These are phyloP conservation scores for Cornus suecica DNA, from an alignment of 148 eudicot genomes.

Conservation along the genomic window DNA sequence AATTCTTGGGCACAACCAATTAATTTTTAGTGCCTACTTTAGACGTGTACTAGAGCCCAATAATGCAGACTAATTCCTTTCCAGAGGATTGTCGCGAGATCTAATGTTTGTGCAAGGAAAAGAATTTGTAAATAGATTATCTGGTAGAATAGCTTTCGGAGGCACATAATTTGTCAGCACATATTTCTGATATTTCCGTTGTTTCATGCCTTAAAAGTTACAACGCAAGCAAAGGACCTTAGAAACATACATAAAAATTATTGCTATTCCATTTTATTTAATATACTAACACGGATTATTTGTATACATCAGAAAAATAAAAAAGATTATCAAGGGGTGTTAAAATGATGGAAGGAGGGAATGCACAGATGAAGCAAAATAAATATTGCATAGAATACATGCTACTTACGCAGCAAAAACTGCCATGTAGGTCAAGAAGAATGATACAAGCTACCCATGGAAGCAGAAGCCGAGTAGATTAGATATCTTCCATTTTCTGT, in stretches of 20 bases:
- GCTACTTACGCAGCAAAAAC: neutral
- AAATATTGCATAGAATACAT: neutral
- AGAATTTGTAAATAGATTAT: too few relatives aligned
- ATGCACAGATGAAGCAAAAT: neutral
- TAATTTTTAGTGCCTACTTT: too few relatives aligned
- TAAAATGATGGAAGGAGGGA: neutral
- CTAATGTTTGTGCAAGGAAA: too few relatives aligned
- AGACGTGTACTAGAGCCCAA: too few relatives aligned
- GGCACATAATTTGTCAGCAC: too few relatives aligned
- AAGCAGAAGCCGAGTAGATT: neutral
- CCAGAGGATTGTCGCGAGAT: too few relatives aligned
- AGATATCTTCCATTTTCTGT: neutral
- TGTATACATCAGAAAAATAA: neutral
- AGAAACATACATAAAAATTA: neutral
- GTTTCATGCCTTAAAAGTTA: neutral
- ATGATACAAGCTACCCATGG: too few relatives aligned
- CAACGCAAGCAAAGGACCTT: neutral
- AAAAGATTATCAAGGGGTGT: neutral
- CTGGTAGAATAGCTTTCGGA: too few relatives aligned
- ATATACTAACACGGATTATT: neutral
- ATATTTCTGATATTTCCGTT: too few relatives aligned
- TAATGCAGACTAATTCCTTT: too few relatives aligned
- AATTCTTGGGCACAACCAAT: too few relatives aligned
- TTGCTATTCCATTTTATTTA: neutral
- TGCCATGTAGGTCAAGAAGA: neutral